Evolutionary conservation across 495 filamentous ascomycete species (phyloP).

Genomic region (Pyrenula massariospora): DNA sequence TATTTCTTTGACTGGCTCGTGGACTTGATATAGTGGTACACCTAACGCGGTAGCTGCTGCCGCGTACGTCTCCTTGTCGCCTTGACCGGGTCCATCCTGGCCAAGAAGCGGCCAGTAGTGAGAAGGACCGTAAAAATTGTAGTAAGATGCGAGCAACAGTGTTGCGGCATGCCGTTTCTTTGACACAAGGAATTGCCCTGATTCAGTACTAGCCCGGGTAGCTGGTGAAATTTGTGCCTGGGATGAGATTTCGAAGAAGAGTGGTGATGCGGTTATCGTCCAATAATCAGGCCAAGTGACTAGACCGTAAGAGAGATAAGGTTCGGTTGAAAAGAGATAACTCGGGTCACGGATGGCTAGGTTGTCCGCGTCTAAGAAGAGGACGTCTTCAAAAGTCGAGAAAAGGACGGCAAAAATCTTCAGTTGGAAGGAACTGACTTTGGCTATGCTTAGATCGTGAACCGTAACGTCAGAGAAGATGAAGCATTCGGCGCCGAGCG

Average conservation of each 20-base stretch:
- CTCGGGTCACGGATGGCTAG: slow-evolving; percentile 43
- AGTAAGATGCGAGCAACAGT: slow-evolving; percentile 47
- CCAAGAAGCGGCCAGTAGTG: slow-evolving; percentile 47
- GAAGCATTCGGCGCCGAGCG: slow-evolving; percentile 39
- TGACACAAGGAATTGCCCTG: slow-evolving; percentile 46
- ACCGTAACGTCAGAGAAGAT: slow-evolving; percentile 32
- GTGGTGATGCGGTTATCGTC: slow-evolving; percentile 35
- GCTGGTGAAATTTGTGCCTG: slow-evolving; percentile 26
- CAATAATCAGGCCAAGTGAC: slow-evolving; percentile 57
- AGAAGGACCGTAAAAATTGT: slow-evolving; percentile 48
- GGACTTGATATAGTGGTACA: slow-evolving; percentile 38
- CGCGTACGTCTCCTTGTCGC: slow-evolving; percentile 56
- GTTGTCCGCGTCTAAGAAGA: slow-evolving; percentile 52
- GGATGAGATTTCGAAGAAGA: slow-evolving; percentile 42
- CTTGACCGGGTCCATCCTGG: slow-evolving; percentile 44
- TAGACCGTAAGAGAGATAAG: slow-evolving; percentile 39
- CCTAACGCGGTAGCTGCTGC: slow-evolving; percentile 39
- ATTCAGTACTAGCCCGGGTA: slow-evolving; percentile 35
- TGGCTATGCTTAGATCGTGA: slow-evolving; percentile 9
- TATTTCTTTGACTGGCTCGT: slow-evolving; percentile 25
- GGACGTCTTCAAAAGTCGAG: slow-evolving; percentile 46
- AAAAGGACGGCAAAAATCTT: slow-evolving; percentile 50
- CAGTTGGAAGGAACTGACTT: slow-evolving; percentile 41
- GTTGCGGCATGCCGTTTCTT: slow-evolving; percentile 40
- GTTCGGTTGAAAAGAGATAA: slow-evolving; percentile 33